These are phyloP conservation scores for Sodiomyces alkalinus DNA, from an alignment of 2,329 filamentous ascomycete genomes.

Conservation along the genomic window DNA sequence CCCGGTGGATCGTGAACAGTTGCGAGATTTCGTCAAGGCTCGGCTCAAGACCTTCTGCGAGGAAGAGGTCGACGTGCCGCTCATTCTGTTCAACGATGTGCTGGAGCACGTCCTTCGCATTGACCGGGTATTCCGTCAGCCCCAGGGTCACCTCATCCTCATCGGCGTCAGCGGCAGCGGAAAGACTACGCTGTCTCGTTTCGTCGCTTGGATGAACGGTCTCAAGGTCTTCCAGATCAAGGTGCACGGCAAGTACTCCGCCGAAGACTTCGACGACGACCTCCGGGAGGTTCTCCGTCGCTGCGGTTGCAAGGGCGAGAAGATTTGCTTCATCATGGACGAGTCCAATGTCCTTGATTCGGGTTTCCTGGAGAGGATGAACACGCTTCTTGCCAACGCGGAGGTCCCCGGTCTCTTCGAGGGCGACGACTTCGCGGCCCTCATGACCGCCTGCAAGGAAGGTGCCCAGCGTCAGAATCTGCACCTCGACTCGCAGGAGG, in stretches of 20 bases:
- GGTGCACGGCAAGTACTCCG: slow-evolving; percentile 95
- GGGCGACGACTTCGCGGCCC: slow-evolving; percentile 92
- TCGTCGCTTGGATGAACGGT: slow-evolving; percentile 99
- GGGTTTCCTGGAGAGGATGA: slow-evolving; percentile 98
- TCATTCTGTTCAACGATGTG: slow-evolving; percentile 99
- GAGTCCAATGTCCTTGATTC: slow-evolving; percentile 97
- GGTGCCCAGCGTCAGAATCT: slow-evolving; percentile 91
- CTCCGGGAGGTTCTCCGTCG: slow-evolving; percentile 83
- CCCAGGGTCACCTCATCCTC: slow-evolving; percentile 92
- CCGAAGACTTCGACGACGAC: slow-evolving; percentile 97
- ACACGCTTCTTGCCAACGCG: slow-evolving; percentile 95
- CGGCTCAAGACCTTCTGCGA: slow-evolving; percentile 97
- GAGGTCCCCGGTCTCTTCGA: slow-evolving; percentile 98
- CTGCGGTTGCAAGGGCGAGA: slow-evolving; percentile 94
- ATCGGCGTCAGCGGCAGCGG: slow-evolving; percentile 98
- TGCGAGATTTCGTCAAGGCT: slow-evolving; percentile 95
- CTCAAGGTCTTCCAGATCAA: slow-evolving; percentile 99
- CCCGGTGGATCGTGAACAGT: slow-evolving; percentile 84
- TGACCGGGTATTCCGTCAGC: slow-evolving; percentile 95
- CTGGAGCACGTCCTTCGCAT: slow-evolving; percentile 96
- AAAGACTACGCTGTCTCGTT: slow-evolving; percentile 94
- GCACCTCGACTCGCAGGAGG: slow-evolving; percentile 91
- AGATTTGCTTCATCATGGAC: slow-evolving; percentile 99
- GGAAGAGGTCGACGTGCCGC: slow-evolving; percentile 94
- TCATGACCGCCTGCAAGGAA: slow-evolving; percentile 99